Base-by-base conservation (phyloP, 257 asterid species). In the Nicotiana sylvestris region DNA sequence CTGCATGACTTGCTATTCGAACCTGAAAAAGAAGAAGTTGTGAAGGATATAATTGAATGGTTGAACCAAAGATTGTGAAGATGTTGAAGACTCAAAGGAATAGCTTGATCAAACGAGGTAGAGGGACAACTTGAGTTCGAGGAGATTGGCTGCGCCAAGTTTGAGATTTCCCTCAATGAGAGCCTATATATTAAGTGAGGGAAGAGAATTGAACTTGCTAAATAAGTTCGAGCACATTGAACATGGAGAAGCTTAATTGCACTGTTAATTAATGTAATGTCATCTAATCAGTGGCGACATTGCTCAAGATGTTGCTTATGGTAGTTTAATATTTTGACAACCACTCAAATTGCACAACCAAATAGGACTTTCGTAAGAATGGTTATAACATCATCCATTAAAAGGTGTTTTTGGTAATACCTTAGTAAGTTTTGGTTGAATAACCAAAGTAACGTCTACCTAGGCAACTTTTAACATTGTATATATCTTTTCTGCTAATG, bases 1-100 rank as follows among this genome's bases (percentile, higher is more conserved):
- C 74, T 96, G 85, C 99, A 96, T 37, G 98, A 96, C 81, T 91
- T 96, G 3, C 92, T 96, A 2, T 96, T 94, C 17, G 98, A 94
- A 84, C 98, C 93, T 0, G 98, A 96, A 74, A 92, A 89, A 83
- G 95, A 91, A 86, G 94, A 92, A 70, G 85, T 96, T 66, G 61
- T 81, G 80, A 85, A 88, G 83, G 88, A 83, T 33, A 94, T 96
- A 39, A 66, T 93, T 29, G 37, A 88, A 16, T 96, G 99, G 99
- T 82, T 96, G 86, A 87, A 78, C 58, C 81, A 84, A 57, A 93
- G 98, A 85, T 43, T 83, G 83, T 89, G 37, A 37, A 66, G 27
- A 25, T 80, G 37, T 72, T 72, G 49, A 74, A 13, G n/a, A 43
- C 21, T 5, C 6, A 11, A 6, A 21, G 25, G 78, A 43, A 7